Evolutionary conservation across 2,329 filamentous ascomycete genomes (phyloP).

Genomic region (Graphilbum sp.): DNA sequence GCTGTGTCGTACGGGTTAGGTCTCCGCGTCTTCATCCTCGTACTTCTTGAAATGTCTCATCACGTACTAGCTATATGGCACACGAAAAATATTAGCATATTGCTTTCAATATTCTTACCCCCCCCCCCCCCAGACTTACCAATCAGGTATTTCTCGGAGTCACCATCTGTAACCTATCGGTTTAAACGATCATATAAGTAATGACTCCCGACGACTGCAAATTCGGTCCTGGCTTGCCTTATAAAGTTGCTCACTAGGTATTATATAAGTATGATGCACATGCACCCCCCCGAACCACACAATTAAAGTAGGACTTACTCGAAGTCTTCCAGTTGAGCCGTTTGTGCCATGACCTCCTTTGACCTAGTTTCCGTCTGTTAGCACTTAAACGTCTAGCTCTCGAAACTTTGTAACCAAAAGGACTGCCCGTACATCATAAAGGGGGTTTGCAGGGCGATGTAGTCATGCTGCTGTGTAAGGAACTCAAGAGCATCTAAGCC

Average conservation of each 20-base stretch:
- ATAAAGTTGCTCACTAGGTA: constrained; percentile 70
- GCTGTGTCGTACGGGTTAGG: constrained; percentile 14
- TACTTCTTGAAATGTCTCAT: background rate
- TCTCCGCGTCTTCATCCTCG: background rate
- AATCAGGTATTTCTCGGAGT: constrained; percentile 67
- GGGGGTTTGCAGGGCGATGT: constrained; percentile 69
- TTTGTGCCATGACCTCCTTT: constrained; percentile 93
- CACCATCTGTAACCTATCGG: constrained; percentile 61
- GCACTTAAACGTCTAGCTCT: background rate
- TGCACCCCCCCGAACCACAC: background rate
- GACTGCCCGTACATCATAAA: constrained; percentile 75
- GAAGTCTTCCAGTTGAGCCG: constrained; percentile 90
- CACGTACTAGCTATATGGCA: constrained; percentile 7
- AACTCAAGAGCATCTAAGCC: constrained; percentile 61
- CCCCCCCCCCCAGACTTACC: too few species aligned
- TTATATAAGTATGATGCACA: background rate
- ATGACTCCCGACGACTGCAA: background rate
- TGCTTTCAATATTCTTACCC: too few species aligned
- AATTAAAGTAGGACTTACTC: constrained; percentile 29
- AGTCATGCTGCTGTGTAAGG: constrained; percentile 56
- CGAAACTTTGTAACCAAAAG: too few species aligned
- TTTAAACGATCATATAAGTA: too few species aligned
- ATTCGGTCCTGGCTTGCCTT: constrained; percentile 29
- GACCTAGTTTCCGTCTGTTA: constrained; percentile 18
- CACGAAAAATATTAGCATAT: background rate